Conservation (phyloP, 2,329 filamentous ascomycete genomes). For the Colletotrichum noveboracense region DNA sequence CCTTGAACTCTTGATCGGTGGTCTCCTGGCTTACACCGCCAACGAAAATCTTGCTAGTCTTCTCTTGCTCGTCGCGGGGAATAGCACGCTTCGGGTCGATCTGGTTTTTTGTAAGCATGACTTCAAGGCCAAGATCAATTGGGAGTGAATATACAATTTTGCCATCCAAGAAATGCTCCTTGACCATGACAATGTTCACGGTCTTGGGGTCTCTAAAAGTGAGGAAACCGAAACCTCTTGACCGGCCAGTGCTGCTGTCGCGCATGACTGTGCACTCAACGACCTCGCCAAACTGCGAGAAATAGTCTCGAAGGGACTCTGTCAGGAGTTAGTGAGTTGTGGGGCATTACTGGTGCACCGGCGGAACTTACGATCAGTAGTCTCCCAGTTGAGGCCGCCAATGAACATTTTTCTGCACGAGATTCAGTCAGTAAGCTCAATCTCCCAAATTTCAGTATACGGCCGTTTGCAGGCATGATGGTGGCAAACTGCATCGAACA, state of each 20-base stretch:
- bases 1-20: constrained; percentile 93
- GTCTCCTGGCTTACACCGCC: constrained; percentile 97
- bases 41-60: constrained; percentile 98
- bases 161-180: constrained; percentile 96
- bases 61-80: constrained; percentile 95
- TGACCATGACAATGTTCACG: constrained; percentile 99
- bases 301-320: constrained; percentile 98
- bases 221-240: constrained; percentile 94
- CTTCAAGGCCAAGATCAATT: background rate
- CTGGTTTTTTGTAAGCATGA: constrained; percentile 47
- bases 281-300: constrained; percentile 96
- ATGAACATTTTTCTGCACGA: constrained; percentile 96
- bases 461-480: background rate
- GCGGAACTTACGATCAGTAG: constrained; percentile 82
- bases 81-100: constrained; percentile 98
- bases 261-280: constrained; percentile 99
- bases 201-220: constrained; percentile 98
- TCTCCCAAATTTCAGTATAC: background rate
- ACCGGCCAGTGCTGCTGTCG: constrained; percentile 90
- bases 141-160: constrained; percentile 81
- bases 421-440: background rate
- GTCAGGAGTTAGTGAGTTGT: constrained; percentile 22
- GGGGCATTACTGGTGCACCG: background rate
- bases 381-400: constrained; percentile 98
- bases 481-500: background rate